Evolutionary conservation across 2,329 filamentous ascomycete genomes (phyloP).

Genomic region (Colletotrichum lini): DNA sequence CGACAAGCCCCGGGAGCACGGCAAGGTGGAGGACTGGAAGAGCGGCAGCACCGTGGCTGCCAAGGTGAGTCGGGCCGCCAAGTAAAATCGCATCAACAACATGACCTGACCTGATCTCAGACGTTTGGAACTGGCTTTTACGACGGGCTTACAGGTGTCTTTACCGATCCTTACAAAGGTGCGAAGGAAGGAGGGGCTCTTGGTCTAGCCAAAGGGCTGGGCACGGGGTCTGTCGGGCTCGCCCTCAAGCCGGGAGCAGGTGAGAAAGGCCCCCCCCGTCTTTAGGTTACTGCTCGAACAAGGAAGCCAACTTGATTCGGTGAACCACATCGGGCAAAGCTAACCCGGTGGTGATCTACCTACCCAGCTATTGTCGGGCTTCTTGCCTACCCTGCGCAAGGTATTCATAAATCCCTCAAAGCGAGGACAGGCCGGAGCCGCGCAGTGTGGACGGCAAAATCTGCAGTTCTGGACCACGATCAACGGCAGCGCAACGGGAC

Average conservation of each 20-base stretch:
- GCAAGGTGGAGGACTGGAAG: constrained; percentile 51
- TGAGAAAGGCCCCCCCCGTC: constrained; percentile 33
- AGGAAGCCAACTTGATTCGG: neutral
- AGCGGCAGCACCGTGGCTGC: constrained; percentile 50
- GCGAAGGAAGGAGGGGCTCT: constrained; percentile 50
- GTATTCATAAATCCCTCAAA: constrained; percentile 51
- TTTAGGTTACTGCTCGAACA: neutral
- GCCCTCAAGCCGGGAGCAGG: constrained; percentile 46
- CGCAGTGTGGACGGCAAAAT: constrained; percentile 13
- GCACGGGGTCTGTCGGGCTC: constrained; percentile 50
- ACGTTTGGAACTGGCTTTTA: constrained; percentile 47
- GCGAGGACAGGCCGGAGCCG: constrained; percentile 20
- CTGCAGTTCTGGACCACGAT: constrained; percentile 5
- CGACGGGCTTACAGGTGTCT: constrained; percentile 50
- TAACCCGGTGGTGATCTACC: neutral
- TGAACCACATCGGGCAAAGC: constrained; percentile 11
- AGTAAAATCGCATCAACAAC: neutral
- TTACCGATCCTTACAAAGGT: constrained; percentile 50
- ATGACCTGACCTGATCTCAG: neutral
- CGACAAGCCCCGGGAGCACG: constrained; percentile 51
- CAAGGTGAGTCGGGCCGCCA: constrained; percentile 39
- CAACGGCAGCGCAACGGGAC: constrained; percentile 1
- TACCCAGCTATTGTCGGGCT: constrained; percentile 46
- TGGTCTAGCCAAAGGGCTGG: constrained; percentile 52
- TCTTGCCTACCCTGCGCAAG: constrained; percentile 51